Evolutionary conservation across 306 rosid genomes (phyloP), one percentile per base, ranked within the genome.

Genomic region (Coriaria nepalensis): DNA sequence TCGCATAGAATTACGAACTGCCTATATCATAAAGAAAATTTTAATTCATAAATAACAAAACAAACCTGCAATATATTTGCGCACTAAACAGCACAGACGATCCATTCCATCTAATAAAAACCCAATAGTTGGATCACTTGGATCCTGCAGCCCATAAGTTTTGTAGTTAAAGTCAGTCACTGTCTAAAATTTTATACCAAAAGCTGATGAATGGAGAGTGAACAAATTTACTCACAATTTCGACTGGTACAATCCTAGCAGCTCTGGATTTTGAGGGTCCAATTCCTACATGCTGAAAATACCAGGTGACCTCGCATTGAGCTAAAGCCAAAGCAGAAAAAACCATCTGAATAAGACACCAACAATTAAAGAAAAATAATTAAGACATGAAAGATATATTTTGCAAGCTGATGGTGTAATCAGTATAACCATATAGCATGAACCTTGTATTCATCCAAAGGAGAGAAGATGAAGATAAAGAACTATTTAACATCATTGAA

Each of bases 281-380:
- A 70, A 84, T 69, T 72, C 97, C 95, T 41, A 80, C 87, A 65
- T 90, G 97, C 63, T 79, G 95, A 69, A 90, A 90, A 69, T 78
- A 85, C 97, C 95, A 90, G 47, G 73, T 65, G 63, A 85, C 97
- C 74, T 90, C 97, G 71, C 79, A 84, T 55, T 90, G 97, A 55
- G 97, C 87, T 53, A 90, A 90, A 65, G 94, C 94, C 94, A 90
- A 72, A 48, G 97, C 97, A 60, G 97, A 84, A 74, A 84, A 90
- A 68, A 90, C 94, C 95, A 90, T 90, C 97, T 90, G 92, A 47
- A 8, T 33, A 42, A 77, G 53, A 47, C 54, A 68, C 56, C 34
- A 61, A 43, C 35, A 36, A 5, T 6, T 10, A 15, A 33, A 40
- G 9, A 39, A 44, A 45, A 11, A 20, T 37, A 15, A 7, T 52